A percentile compares a stretch with the other conserved stretches of the same genome.
phyloP scores from a whole-genome alignment of 83 land plant species.

The Larix sibirica region DNA sequence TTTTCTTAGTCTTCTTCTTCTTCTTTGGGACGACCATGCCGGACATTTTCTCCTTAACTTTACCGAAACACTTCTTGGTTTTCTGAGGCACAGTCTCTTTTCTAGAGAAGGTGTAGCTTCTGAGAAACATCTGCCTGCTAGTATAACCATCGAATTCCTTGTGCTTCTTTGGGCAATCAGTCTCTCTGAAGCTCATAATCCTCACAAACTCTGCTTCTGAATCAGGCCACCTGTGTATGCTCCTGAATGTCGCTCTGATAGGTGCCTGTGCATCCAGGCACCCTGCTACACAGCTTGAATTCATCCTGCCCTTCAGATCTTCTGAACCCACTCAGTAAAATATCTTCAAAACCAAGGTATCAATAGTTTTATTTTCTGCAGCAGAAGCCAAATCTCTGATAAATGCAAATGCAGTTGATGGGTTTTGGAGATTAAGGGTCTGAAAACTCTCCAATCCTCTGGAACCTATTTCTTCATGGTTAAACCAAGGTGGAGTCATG shows the following conservation, averaged over 20 bases:
- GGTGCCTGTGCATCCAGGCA: conserved; percentile 25
- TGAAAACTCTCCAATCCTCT: too few species aligned
- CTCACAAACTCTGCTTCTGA: conserved; percentile 65
- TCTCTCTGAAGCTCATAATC: conserved; percentile 16
- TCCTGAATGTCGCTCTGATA: conserved; percentile 44
- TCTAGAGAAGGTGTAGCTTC: conserved; percentile 56
- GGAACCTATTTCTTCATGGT: too few species aligned
- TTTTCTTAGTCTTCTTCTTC: not conserved
- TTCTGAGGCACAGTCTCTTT: conserved; percentile 35
- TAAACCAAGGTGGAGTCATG: too few species aligned
- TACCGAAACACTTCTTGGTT: conserved; percentile 24
- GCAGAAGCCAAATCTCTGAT: too few species aligned
- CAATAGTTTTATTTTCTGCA: too few species aligned
- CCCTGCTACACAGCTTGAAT: conserved; percentile 25
- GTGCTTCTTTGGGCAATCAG: not conserved
- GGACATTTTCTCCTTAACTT: conserved; percentile 24
- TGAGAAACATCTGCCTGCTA: conserved; percentile 67
- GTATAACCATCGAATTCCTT: conserved; percentile 51
- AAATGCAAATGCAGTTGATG: too few species aligned
- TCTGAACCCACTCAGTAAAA: too few species aligned
- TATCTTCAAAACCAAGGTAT: too few species aligned
- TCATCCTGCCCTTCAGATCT: conserved; percentile 1
- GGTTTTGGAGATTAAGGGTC: too few species aligned
- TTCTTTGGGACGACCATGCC: not conserved
- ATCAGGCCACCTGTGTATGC: conserved; percentile 70